Evolutionary conservation across 495 filamentous ascomycete species (phyloP).

Genomic region (Recurvomyces mirabilis): DNA sequence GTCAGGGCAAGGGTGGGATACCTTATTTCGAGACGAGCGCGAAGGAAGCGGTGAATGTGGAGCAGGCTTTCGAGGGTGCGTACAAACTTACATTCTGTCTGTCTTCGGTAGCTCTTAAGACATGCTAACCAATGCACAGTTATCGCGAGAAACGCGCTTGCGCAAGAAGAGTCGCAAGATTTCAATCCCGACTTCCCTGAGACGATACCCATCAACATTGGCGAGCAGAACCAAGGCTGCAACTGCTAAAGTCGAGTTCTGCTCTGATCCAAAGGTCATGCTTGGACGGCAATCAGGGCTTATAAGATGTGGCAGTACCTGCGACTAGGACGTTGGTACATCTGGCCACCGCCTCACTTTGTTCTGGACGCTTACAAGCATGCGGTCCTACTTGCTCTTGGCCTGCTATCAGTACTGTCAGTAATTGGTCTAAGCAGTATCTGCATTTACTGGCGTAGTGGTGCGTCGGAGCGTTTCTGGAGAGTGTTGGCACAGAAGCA

Average conservation of each 20-base stretch:
- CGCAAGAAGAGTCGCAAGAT: constrained; percentile 93
- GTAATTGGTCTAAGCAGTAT: too few relatives aligned
- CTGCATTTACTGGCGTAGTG: too few relatives aligned
- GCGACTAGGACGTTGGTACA: too few relatives aligned
- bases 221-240: constrained; percentile 83
- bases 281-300: too few relatives aligned
- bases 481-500: too few relatives aligned
- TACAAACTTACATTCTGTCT: neutral
- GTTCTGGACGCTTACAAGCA: too few relatives aligned
- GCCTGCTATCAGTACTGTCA: too few relatives aligned
- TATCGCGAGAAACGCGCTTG: constrained; percentile 90
- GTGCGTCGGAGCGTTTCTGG: too few relatives aligned
- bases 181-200: constrained; percentile 88
- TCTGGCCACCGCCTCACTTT: too few relatives aligned
- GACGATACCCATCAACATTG: constrained; percentile 92
- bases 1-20: constrained; percentile 90
- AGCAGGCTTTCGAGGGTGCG: constrained; percentile 94
- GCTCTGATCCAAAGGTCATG: too few relatives aligned
- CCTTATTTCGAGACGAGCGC: constrained; percentile 99
- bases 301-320: too few relatives aligned
- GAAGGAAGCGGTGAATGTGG: constrained; percentile 96
- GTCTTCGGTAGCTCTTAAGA: neutral
- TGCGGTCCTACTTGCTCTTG: too few relatives aligned
- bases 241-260: constrained; percentile 62
- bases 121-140: constrained; percentile 55